Evolutionary conservation across 192 early-diverging fungal genomes (phyloP).

Genomic region (Rhizophagus clarus): DNA sequence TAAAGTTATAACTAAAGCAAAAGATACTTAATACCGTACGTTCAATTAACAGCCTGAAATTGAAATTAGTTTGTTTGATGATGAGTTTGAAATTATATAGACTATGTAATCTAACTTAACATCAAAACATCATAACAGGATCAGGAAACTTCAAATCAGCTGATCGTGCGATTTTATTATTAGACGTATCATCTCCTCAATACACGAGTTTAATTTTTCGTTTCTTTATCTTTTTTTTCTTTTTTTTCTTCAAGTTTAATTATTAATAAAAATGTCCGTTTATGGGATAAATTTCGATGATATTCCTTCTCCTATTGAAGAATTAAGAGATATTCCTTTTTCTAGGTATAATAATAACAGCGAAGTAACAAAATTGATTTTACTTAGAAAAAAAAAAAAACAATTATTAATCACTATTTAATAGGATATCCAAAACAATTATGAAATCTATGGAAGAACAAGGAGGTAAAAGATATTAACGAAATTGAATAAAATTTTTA

Average conservation of each 20-base stretch:
- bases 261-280: neutral
- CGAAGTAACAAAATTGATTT: neutral
- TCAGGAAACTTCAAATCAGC: too few relatives aligned
- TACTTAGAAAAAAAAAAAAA: neutral
- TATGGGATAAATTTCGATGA: neutral
- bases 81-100: too few relatives aligned
- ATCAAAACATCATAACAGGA: too few relatives aligned
- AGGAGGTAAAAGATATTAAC: neutral
- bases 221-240: neutral
- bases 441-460: neutral
- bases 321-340: conserved; percentile 7
- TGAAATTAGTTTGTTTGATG: too few relatives aligned
- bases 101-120: too few relatives aligned
- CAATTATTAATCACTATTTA: neutral
- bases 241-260: neutral
- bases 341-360: neutral
- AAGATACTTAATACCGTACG: too few relatives aligned
- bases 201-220: neutral
- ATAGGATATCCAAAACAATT: conserved; percentile 2
- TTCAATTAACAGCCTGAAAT: too few relatives aligned
- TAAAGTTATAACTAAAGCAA: too few relatives aligned
- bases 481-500: neutral
- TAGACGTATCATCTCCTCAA: too few relatives aligned
- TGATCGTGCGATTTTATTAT: too few relatives aligned
- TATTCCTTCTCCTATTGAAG: neutral